phyloP scores from a whole-genome alignment of 2,329 filamentous ascomycete species.

The Calonectria henricotiae region DNA sequence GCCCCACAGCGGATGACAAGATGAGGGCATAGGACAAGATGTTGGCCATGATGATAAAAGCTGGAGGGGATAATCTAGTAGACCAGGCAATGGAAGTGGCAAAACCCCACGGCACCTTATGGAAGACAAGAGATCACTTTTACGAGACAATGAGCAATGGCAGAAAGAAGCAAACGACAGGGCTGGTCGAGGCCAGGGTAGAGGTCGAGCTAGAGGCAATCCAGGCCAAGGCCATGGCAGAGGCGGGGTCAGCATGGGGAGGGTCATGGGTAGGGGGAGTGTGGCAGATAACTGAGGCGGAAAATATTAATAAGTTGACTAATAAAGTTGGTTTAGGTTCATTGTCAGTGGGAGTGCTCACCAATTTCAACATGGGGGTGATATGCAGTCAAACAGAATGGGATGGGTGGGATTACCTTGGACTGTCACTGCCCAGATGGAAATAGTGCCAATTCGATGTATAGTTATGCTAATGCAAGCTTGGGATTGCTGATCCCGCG shows the following conservation, averaged over 20 bases:
- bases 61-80: background rate
- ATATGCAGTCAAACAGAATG: background rate
- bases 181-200: background rate
- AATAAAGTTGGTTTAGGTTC: background rate
- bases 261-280: slow-evolving; percentile 11
- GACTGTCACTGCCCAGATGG: background rate
- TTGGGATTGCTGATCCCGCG: background rate
- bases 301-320: background rate
- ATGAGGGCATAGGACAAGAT: slow-evolving; percentile 2
- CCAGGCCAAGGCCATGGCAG: background rate
- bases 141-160: background rate
- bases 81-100: background rate
- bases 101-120: slow-evolving; percentile 1
- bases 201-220: background rate
- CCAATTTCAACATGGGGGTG: background rate
- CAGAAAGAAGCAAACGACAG: background rate
- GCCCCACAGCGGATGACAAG: background rate
- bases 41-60: background rate
- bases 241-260: slow-evolving; percentile 15
- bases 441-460: background rate
- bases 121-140: background rate
- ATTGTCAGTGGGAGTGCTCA: too few relatives aligned
- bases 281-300: background rate
- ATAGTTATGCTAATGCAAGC: background rate
- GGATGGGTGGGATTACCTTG: background rate